Evolutionary conservation across 2,329 filamentous ascomycete genomes (phyloP).

Genomic region (Aspergillus japonicus): DNA sequence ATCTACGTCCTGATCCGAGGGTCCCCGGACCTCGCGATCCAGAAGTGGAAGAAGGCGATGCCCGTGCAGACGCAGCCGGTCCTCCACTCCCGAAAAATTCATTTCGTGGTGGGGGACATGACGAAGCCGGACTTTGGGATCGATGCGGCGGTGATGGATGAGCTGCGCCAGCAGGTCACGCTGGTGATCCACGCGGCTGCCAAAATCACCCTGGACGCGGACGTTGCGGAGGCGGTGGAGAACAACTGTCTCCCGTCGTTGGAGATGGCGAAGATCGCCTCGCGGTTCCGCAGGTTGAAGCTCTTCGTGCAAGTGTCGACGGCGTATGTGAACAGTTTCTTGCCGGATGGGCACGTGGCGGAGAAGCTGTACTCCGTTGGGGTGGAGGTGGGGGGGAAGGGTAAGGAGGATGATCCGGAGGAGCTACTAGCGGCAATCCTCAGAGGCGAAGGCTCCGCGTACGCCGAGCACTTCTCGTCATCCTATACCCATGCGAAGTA

Average conservation of each 20-base stretch:
- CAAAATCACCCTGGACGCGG: conserved; percentile 31
- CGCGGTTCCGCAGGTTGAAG: conserved; percentile 27
- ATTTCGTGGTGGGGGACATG: conserved; percentile 33
- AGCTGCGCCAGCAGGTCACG: conserved; percentile 30
- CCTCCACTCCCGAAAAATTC: conserved; percentile 25
- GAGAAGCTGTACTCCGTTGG: conserved; percentile 25
- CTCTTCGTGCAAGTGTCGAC: conserved; percentile 33
- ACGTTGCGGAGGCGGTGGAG: conserved; percentile 28
- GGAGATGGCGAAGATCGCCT: conserved; percentile 28
- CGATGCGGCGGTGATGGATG: conserved; percentile 12
- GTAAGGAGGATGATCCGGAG: conserved; percentile 26
- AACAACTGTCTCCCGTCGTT: conserved; percentile 34
- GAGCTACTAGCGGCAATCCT: conserved; percentile 28
- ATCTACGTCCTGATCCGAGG: conserved; percentile 32
- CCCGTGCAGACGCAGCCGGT: conserved; percentile 29
- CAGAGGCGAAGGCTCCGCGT: conserved; percentile 15
- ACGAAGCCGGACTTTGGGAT: conserved; percentile 27
- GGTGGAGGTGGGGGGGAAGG: neutral
- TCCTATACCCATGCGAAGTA: conserved; percentile 34
- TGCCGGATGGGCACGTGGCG: conserved; percentile 29
- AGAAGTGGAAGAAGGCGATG: conserved; percentile 32
- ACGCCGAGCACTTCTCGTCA: conserved; percentile 27
- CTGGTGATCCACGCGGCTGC: conserved; percentile 34
- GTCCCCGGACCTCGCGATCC: conserved; percentile 23
- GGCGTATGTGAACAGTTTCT: conserved; percentile 33